phyloP scores from a whole-genome alignment of 805 yeast genomes.

The Cephaloascus albidus region DNA sequence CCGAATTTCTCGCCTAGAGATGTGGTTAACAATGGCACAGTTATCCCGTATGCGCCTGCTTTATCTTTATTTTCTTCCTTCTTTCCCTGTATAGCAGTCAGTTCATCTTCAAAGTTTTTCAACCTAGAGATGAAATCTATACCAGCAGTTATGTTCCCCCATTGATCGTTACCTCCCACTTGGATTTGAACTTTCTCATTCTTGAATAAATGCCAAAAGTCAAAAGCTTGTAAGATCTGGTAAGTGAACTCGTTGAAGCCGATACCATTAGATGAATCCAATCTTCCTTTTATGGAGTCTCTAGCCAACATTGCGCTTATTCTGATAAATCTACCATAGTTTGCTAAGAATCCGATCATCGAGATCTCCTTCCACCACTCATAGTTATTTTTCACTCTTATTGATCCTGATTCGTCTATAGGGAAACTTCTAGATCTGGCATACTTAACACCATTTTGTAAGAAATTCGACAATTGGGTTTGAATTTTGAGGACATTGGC shows the following conservation, averaged over 20 bases:
- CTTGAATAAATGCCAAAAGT: slow-evolving; percentile 73
- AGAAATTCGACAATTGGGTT: slow-evolving; percentile 51
- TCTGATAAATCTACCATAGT: slow-evolving; percentile 70
- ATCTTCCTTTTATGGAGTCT: slow-evolving; percentile 74
- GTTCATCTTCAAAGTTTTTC: slow-evolving; percentile 9
- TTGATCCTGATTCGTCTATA: slow-evolving; percentile 20
- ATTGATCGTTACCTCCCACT: slow-evolving; percentile 95
- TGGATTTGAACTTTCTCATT: slow-evolving; percentile 57
- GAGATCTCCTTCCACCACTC: slow-evolving; percentile 81
- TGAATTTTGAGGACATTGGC: slow-evolving; percentile 53
- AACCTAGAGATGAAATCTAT: slow-evolving; percentile 73
- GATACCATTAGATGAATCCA: slow-evolving; percentile 62
- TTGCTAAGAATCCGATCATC: slow-evolving; percentile 69
- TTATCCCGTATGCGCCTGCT: slow-evolving; percentile 55
- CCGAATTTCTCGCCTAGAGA: slow-evolving; percentile 92
- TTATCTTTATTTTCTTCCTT: slow-evolving; percentile 9
- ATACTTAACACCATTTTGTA: slow-evolving; percentile 51
- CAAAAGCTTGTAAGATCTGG: slow-evolving; percentile 89
- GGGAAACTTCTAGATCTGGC: slow-evolving; percentile 42
- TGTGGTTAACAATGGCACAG: slow-evolving; percentile 85
- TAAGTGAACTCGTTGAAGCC: slow-evolving; percentile 94
- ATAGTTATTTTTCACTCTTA: slow-evolving; percentile 50
- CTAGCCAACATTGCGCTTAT: slow-evolving; percentile 82
- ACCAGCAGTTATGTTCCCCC: slow-evolving; percentile 98
- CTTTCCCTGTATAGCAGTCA: not conserved